Evolutionary conservation across 108 stramenopile species (phyloP), one percentile per base, ranked within the genome.

Genomic region (Schizochytrium sp.): DNA sequence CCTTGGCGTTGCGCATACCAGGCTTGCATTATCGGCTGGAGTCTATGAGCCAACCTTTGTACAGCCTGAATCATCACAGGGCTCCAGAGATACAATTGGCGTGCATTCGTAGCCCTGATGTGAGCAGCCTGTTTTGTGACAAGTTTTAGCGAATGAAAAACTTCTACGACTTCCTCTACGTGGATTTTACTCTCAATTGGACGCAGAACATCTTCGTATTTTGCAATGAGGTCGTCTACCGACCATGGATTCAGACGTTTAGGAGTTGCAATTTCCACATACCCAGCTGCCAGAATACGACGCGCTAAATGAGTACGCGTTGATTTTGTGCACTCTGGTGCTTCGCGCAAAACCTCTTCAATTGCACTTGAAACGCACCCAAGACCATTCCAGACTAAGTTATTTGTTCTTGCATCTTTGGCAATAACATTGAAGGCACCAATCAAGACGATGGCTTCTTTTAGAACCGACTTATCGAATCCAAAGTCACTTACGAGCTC

Each of bases 401-500:
- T n/a, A n/a, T 60, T 60, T 17, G 59, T 60, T n/a, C 17, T 60
- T n/a, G 17, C 59, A n/a, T 60, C 59, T 17, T n/a, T 17, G 19
- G 59, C 17, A 17, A 69, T 44, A 44, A 69, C 64, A 38, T 69
- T 44, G 44, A 69, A 69, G 12, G 64, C 64, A 0, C 64, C 64
- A 7, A 69, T 12, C 1, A 69, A 44, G 15, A 8, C 7, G 5
- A 69, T 7, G 12, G 19, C 10, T 8, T 12, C 28, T 7, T 44
- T 38, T 7, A 69, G 64, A 7, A 38, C 19, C 0, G 40, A 10
- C 1, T 15, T 69, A 0, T 69, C 28, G 64, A 69, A 13, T 8
- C 64, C 64, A 15, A 13, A 69, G 7, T 69, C 64, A 8, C 7
- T 28, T 38, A 69, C 64, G 64, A 69, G 64, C 64, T 69, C 64